A percentile compares a stretch with the other conserved stretches of the same genome.
Evolutionary conservation across 139 green algal species (phyloP).

Genomic region (Picochlorum sp.): DNA sequence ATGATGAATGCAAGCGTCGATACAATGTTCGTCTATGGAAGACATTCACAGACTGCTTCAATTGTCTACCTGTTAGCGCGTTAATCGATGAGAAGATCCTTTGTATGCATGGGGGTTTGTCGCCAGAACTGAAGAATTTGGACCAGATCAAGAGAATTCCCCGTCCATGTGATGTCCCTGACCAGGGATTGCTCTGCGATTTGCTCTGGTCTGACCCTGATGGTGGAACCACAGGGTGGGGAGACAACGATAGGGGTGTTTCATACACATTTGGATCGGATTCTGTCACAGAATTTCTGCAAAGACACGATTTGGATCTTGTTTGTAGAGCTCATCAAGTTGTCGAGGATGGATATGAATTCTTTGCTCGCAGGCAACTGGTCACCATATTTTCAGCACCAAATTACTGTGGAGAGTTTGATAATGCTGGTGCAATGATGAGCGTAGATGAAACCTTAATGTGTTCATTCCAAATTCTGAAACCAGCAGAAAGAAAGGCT

Average conservation of each 20-base stretch:
- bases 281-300: constrained; percentile 91
- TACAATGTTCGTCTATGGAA: constrained; percentile 99
- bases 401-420: constrained; percentile 99
- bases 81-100: constrained; percentile 99
- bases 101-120: constrained; percentile 99
- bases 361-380: constrained; percentile 97
- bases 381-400: constrained; percentile 98
- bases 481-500: constrained; percentile 93
- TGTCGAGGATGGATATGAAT: constrained; percentile 99
- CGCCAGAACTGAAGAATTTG: constrained; percentile 92
- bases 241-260: constrained; percentile 98
- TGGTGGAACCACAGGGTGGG: constrained; percentile 90
- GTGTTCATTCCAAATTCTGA: constrained; percentile 99
- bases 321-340: constrained; percentile 97
- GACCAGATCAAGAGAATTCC: constrained; percentile 98
- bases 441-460: constrained; percentile 99
- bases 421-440: constrained; percentile 99
- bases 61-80: constrained; percentile 95
- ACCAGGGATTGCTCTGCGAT: constrained; percentile 97
- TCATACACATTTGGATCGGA: constrained; percentile 97
- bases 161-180: constrained; percentile 92
- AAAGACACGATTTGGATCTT: constrained; percentile 94
- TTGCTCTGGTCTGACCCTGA: constrained; percentile 99
- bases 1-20: constrained; percentile 98
- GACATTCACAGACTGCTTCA: constrained; percentile 99